Evolutionary conservation across 2,329 filamentous ascomycete species (phyloP), one percentile per base, ranked within the genome.

Genomic region (Didymella arachidicola): DNA sequence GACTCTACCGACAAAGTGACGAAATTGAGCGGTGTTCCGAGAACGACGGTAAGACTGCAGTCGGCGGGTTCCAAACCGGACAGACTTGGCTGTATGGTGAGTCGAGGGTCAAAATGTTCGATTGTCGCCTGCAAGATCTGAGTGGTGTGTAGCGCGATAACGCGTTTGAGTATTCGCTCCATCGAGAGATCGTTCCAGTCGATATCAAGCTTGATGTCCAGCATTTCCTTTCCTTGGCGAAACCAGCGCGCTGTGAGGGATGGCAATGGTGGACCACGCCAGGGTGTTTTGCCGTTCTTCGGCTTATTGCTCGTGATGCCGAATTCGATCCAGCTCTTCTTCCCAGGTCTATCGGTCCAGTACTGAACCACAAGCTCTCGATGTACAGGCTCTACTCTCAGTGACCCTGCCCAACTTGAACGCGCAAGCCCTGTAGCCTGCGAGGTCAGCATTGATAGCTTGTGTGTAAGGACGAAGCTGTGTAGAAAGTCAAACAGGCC

Each of bases 281-380:
- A 77, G 26, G 74, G 72, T 5, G 60, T 59, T 62, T 71, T 75
- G 49, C 66, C 71, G 57, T 74, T 78, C 57, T 65, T 72, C 30
- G 69, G 62, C 60, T 72, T 80, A 30, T 89, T 89, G 71, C 88
- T 93, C 59, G 87, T 84, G 34, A 97, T 86, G 10, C 93, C 93
- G 49, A 99, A 82, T 64, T 98, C 89, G 46, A 99, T 82, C 94
- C 95, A 99, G 74, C 88, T 96, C 80, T 96, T 97, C 16, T 85
- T 82, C 0, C 86, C 86, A 56, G 84, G 83, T 67, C 88, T 86
- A 49, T 86, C 84, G 16, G 86, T 82, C 95, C 95, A 99, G 78
- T 99, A 99, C 71, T 97, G 93, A 32, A 99, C 85, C 10, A 93
- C 87, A 57, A 99, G 80, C 27, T 89, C 89, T 60, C 95, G 86